Conservation (phyloP, 2,329 filamentous ascomycete species). For the Diaporthe sp. region DNA sequence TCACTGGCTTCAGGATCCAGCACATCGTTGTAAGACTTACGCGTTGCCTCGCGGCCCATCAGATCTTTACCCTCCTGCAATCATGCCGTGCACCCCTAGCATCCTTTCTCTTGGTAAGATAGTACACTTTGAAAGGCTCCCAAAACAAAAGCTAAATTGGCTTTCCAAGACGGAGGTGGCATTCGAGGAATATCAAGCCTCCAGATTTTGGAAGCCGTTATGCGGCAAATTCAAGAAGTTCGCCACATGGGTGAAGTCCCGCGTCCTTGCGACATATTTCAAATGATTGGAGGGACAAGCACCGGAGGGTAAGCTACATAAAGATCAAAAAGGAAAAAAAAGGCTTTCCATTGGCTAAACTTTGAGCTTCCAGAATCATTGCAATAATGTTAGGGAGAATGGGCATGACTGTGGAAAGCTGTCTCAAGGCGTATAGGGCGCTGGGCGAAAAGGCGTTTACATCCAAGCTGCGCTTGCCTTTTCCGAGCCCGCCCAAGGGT, state of each 20-base stretch:
- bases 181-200: slow-evolving; percentile 48
- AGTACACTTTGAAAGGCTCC: not conserved
- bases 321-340: no score
- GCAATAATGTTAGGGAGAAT: slow-evolving; percentile 50
- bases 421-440: slow-evolving; percentile 44
- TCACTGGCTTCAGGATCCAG: no score
- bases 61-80: not conserved
- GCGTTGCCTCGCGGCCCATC: no score
- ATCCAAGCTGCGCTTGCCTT: slow-evolving; percentile 41
- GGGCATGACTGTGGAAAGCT: slow-evolving; percentile 46
- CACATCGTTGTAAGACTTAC: no score
- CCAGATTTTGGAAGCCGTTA: slow-evolving; percentile 47
- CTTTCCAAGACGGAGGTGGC: slow-evolving; percentile 46
- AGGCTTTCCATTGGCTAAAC: not conserved
- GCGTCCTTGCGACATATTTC: slow-evolving; percentile 48
- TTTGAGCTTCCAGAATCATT: slow-evolving; percentile 43
- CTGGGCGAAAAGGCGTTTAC: slow-evolving; percentile 43
- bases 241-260: slow-evolving; percentile 43
- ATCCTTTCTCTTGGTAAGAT: slow-evolving; percentile 33
- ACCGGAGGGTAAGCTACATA: slow-evolving; percentile 46
- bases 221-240: slow-evolving; percentile 43
- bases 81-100: not conserved
- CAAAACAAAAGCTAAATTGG: not conserved
- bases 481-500: slow-evolving; percentile 42
- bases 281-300: slow-evolving; percentile 51